These are phyloP conservation scores for Colletotrichum higginsianum DNA, from an alignment of 2,329 filamentous ascomycete genomes.

Conservation along the genomic window DNA sequence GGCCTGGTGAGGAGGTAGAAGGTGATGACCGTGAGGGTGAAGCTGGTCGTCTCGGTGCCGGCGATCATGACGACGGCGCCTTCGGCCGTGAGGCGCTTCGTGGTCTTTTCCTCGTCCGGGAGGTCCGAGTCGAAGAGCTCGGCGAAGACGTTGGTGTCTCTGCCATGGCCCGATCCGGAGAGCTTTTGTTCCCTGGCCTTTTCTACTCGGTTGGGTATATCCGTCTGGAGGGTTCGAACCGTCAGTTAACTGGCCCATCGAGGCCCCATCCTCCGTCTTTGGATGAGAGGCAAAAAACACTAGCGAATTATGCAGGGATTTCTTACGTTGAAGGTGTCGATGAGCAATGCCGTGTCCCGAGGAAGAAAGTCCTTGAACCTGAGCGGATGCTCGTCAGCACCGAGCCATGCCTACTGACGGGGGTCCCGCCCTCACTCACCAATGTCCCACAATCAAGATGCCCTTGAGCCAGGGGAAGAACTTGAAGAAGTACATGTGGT, in stretches of 20 bases:
- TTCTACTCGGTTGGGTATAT: constrained; percentile 16
- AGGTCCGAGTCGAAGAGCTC: constrained; percentile 50
- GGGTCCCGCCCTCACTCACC: neutral
- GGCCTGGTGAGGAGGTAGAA: constrained; percentile 48
- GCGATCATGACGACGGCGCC: constrained; percentile 54
- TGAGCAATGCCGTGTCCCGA: constrained; percentile 1
- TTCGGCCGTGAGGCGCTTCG: constrained; percentile 54
- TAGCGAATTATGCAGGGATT: neutral
- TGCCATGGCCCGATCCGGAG: neutral
- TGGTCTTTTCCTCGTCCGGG: constrained; percentile 53
- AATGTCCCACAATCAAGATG: neutral
- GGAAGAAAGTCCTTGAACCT: constrained; percentile 17
- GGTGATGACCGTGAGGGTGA: constrained; percentile 45
- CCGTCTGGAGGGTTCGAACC: neutral
- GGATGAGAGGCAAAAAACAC: no score
- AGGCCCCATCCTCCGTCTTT: neutral
- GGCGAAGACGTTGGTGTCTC: constrained; percentile 34
- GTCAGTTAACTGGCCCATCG: neutral
- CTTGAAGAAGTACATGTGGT: constrained; percentile 3
- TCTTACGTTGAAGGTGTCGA: constrained; percentile 10
- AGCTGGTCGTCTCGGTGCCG: constrained; percentile 54
- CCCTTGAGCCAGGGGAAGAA: constrained; percentile 20
- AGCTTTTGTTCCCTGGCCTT: constrained; percentile 1
- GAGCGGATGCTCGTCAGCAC: neutral
- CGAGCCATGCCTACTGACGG: neutral